These are phyloP conservation scores for Cyclotella cryptica DNA, from an alignment of 108 stramenopile genomes.

Conservation along the genomic window DNA sequence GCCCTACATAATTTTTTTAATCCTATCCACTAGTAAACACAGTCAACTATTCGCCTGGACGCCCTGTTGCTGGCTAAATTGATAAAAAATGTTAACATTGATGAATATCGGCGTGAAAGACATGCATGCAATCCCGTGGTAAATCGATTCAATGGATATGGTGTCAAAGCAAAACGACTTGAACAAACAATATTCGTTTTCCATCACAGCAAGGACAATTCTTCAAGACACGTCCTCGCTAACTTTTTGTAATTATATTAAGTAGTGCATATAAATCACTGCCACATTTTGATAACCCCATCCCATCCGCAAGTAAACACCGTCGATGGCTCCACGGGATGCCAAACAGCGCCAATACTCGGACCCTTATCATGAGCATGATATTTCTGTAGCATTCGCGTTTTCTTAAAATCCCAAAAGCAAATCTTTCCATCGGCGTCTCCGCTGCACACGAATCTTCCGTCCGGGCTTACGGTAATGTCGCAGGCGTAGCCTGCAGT, in stretches of 20 bases:
- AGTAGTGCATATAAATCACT: constrained; percentile 69
- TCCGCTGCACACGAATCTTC: constrained; percentile 93
- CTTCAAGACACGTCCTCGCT: neutral
- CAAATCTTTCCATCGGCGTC: constrained; percentile 95
- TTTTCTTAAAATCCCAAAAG: constrained; percentile 97
- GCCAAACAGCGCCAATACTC: constrained; percentile 94
- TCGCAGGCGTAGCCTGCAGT: constrained; percentile 97
- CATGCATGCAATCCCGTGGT: no score
- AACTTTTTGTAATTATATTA: no score
- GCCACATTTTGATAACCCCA: constrained; percentile 98
- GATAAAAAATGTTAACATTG: no score
- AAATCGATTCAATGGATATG: no score
- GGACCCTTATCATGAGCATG: constrained; percentile 95
- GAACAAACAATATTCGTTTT: no score
- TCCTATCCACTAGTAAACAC: no score
- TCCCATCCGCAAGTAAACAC: constrained; percentile 99
- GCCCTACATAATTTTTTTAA: no score
- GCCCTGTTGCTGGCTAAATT: no score
- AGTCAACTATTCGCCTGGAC: no score
- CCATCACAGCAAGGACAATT: neutral
- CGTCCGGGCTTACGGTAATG: constrained; percentile 93
- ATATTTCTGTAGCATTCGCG: constrained; percentile 80
- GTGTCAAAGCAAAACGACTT: no score
- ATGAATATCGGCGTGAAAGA: no score
- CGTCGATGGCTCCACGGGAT: constrained; percentile 92